These are phyloP conservation scores for Spathaspora girioi DNA, from an alignment of 805 yeast genomes.

Conservation along the genomic window DNA sequence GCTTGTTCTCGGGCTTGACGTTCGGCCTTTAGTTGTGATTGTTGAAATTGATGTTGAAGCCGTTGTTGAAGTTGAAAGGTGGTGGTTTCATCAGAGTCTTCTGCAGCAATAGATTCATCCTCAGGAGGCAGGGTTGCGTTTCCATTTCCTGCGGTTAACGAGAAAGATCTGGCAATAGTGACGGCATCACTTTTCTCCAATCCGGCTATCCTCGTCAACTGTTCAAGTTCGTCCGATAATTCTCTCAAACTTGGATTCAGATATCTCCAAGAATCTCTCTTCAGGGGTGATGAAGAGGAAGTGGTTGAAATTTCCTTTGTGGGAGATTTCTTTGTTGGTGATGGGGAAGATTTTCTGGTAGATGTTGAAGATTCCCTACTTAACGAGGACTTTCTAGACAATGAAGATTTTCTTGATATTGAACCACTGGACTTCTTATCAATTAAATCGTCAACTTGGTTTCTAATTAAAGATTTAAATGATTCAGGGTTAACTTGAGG, in stretches of 20 bases:
- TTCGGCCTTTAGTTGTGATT: conserved; percentile 9
- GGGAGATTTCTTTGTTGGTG: conserved; percentile 1
- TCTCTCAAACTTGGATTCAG: conserved; percentile 65
- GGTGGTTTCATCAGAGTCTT: conserved; percentile 3
- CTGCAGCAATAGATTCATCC: not conserved
- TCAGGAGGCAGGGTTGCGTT: not conserved
- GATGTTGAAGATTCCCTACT: conserved; percentile 6
- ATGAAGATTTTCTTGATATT: conserved; percentile 21
- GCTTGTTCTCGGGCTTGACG: conserved; percentile 14
- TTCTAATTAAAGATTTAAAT: conserved; percentile 62
- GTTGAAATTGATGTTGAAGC: conserved; percentile 15
- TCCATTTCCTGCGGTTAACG: conserved; percentile 19
- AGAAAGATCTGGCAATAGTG: conserved; percentile 74
- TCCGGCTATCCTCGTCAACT: conserved; percentile 72
- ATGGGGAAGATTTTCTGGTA: conserved; percentile 3
- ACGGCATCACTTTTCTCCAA: conserved; percentile 77
- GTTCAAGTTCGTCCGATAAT: conserved; percentile 71
- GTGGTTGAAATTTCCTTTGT: not conserved
- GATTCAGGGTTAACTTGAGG: conserved; percentile 95
- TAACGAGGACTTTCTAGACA: conserved; percentile 12
- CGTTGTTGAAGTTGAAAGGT: conserved; percentile 11
- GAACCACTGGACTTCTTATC: conserved; percentile 19
- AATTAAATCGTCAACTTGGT: conserved; percentile 50
- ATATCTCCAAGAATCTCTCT: conserved; percentile 15
- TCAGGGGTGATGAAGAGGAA: conserved; percentile 6